Conservation (phyloP, 805 yeast genomes). For the Maudiozyma barnettii region DNA sequence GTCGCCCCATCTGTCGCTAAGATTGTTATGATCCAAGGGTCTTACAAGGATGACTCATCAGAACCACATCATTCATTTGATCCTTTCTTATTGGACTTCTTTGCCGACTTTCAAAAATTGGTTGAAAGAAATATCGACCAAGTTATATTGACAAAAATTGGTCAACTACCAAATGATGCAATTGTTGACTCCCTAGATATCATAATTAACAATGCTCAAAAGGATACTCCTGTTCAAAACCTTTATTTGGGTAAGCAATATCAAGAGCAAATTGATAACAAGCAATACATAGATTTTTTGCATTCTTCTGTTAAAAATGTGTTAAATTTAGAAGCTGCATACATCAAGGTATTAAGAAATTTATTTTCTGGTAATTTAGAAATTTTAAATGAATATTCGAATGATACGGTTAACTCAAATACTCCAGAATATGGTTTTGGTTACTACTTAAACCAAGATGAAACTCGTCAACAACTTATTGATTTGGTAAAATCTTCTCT, state of each 20-base stretch:
- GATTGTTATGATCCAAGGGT: conserved; percentile 61
- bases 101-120: conserved; percentile 45
- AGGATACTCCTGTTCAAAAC: conserved; percentile 51
- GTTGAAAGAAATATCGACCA: conserved; percentile 38
- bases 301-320: conserved; percentile 34
- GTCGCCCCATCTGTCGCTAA: conserved; percentile 48
- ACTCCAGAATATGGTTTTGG: conserved; percentile 90
- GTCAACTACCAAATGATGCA: conserved; percentile 12
- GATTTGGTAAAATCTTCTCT: conserved; percentile 38
- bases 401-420: conserved; percentile 36
- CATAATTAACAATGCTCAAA: conserved; percentile 41
- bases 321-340: conserved; percentile 58
- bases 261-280: not conserved
- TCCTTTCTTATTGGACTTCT: conserved; percentile 67
- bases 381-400: conserved; percentile 50
- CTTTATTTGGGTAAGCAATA: conserved; percentile 43
- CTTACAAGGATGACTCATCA: conserved; percentile 11
- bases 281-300: conserved; percentile 1
- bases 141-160: conserved; percentile 45
- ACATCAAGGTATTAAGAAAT: conserved; percentile 65
- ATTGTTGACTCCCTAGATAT: conserved; percentile 34
- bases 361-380: conserved; percentile 45
- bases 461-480: conserved; percentile 39
- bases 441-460: conserved; percentile 48
- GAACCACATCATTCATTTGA: conserved; percentile 39